Conservation (phyloP, 805 yeast species). For the Kregervanrija fluxuum region DNA sequence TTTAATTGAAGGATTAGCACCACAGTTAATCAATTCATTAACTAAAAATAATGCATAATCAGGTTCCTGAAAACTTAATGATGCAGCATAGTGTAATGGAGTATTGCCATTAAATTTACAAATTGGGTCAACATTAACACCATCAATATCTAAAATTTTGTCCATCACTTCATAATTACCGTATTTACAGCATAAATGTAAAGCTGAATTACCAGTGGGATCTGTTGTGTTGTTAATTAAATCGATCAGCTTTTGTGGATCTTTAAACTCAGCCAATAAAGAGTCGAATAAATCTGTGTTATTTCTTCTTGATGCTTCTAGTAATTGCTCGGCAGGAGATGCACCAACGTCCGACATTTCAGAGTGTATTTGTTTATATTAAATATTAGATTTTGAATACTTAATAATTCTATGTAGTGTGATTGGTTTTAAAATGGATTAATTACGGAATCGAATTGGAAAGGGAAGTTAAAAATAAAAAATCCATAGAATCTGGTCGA, state of each 20-base stretch:
- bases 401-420: too few relatives aligned
- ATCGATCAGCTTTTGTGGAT: constrained; percentile 30
- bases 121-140: constrained; percentile 81
- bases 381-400: too few relatives aligned
- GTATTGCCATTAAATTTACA: constrained; percentile 73
- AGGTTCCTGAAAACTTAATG: constrained; percentile 69
- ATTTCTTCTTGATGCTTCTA: constrained; percentile 85
- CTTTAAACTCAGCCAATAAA: constrained; percentile 32
- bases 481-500: too few relatives aligned
- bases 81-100: constrained; percentile 82
- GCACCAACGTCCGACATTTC: constrained; percentile 32
- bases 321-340: constrained; percentile 63
- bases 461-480: too few relatives aligned
- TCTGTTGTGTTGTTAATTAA: constrained; percentile 66
- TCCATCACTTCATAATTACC: constrained; percentile 89
- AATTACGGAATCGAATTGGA: too few relatives aligned
- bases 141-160: constrained; percentile 73
- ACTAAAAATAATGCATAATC: constrained; percentile 76
- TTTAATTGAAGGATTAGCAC: constrained; percentile 66
- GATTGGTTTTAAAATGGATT: too few relatives aligned
- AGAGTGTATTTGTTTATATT: too few relatives aligned
- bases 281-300: constrained; percentile 66
- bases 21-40: constrained; percentile 83
- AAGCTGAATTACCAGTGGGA: constrained; percentile 71
- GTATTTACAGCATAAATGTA: constrained; percentile 73